These are phyloP conservation scores for Trifolium subterraneum DNA, from an alignment of 306 rosid species.

Conservation along the genomic window DNA sequence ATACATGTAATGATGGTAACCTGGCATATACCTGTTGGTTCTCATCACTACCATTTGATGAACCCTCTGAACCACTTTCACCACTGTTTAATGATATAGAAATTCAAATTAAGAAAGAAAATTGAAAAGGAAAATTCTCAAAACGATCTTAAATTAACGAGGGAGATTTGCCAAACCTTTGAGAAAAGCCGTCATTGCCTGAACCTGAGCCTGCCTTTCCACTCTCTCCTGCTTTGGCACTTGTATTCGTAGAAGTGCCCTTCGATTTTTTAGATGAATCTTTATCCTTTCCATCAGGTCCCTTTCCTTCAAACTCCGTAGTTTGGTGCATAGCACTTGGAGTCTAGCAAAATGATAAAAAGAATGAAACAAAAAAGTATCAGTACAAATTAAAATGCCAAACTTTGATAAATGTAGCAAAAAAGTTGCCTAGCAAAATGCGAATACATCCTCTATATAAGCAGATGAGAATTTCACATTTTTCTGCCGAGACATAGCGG, in stretches of 20 bases:
- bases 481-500: constrained; percentile 17
- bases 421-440: too few species aligned
- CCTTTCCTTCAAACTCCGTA: constrained; percentile 69
- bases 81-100: constrained; percentile 53
- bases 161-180: constrained; percentile 65
- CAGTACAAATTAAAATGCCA: constrained; percentile 29
- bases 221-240: constrained; percentile 76
- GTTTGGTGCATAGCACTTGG: constrained; percentile 54
- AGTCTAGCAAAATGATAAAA: constrained; percentile 55
- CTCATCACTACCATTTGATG: constrained; percentile 89
- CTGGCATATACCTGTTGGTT: constrained; percentile 70
- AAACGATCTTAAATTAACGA: constrained; percentile 37
- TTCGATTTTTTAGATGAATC: constrained; percentile 66
- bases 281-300: constrained; percentile 76
- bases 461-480: constrained; percentile 4
- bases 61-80: constrained; percentile 90
- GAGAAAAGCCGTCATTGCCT: constrained; percentile 88
- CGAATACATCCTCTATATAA: constrained; percentile 14
- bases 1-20: constrained; percentile 12
- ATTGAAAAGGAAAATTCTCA: constrained; percentile 30
- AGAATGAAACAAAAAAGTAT: constrained; percentile 8
- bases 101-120: constrained; percentile 21
- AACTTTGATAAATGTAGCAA: constrained; percentile 10
- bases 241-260: constrained; percentile 63
- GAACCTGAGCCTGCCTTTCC: constrained; percentile 90